Conservation (phyloP, 2,329 filamentous ascomycete species). For the Cladosporium sp. region DNA sequence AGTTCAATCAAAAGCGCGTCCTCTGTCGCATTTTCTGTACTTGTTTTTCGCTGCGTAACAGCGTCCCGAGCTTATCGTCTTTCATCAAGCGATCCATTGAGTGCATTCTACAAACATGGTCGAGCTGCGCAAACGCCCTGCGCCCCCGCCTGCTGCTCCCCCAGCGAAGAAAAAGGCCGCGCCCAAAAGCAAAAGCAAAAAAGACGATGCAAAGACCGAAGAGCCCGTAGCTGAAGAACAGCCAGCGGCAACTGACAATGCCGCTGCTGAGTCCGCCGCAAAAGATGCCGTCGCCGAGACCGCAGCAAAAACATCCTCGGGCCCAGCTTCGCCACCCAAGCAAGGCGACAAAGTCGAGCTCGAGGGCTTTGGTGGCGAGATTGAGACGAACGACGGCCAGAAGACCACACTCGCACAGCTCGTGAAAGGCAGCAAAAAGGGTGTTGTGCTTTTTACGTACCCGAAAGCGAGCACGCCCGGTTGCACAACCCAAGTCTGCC, state of each 20-base stretch:
- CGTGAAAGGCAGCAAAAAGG: slow-evolving; percentile 75
- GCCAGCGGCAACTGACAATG: not conserved
- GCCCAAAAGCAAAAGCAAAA: slow-evolving; percentile 26
- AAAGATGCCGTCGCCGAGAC: not conserved
- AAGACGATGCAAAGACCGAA: slow-evolving; percentile 22
- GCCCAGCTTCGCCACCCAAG: slow-evolving; percentile 24
- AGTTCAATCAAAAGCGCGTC: not conserved
- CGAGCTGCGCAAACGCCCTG: slow-evolving; percentile 61
- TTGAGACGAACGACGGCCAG: slow-evolving; percentile 79
- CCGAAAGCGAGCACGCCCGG: slow-evolving; percentile 86
- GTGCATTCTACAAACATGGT: slow-evolving; percentile 38
- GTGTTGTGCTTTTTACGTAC: slow-evolving; percentile 91
- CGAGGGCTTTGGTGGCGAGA: slow-evolving; percentile 58
- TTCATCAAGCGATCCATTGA: slow-evolving; percentile 3
- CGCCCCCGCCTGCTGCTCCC: slow-evolving; percentile 45
- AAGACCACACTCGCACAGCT: slow-evolving; percentile 77
- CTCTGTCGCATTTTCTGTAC: not conserved
- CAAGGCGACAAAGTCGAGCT: slow-evolving; percentile 52
- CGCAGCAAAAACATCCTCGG: slow-evolving; percentile 8
- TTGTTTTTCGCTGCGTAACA: not conserved
- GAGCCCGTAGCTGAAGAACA: slow-evolving; percentile 11
- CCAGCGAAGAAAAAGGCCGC: slow-evolving; percentile 44
- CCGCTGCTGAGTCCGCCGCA: slow-evolving; percentile 13
- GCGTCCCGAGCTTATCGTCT: not conserved
- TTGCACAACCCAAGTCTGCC: slow-evolving; percentile 82